Evolutionary conservation across 148 eudicot species (phyloP), one percentile per base, ranked within the genome.

Genomic region (Persicaria tinctoria): DNA sequence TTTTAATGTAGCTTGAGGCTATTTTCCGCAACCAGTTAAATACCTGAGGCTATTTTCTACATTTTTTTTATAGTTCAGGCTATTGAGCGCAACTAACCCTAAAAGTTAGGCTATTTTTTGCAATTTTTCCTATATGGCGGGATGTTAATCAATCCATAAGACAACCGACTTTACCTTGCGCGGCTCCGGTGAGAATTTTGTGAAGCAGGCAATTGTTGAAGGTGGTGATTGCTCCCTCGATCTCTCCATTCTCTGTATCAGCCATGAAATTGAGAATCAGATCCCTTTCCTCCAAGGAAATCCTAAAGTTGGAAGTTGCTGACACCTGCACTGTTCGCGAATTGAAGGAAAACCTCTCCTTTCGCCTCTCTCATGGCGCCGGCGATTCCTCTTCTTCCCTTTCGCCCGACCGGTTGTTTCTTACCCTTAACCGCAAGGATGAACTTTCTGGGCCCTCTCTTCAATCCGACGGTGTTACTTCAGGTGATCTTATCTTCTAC

Each of bases 401-500:
- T 0, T 68, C 76, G 41, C 10, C 64, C 10, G 7, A 54, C 3
- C 78, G 64, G n/a, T 68, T 92, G 20, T 76, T 84, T 72, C 76
- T 92, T 8, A 92, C 99, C 10, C 90, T 95, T 46, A 95, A 95
- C 51, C 84, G 88, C 13, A 90, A 87, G 48, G 91, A 95, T 46
- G 91, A 89, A 72, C 87, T 95, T 23, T 74, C 32, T 1, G 86
- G 86, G 18, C 47, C 82, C 5, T 68, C 92, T 50, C 83, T 93
- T 32, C 87, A 82, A 41, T 84, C 94, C 16, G 79, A 87, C 16
- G 97, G 94, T 17, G 73, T 95, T 68, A 80, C 89, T 7, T 82
- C 92, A 75, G 97, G 96, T 80, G 97, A 95, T 81, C 87, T 92
- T 0, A 80, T 95, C 74, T 92, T 80, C 81, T 95, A 66, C 71